Conservation (phyloP, 2,329 filamentous ascomycete species). For the Diaporthe citrichinensis region DNA sequence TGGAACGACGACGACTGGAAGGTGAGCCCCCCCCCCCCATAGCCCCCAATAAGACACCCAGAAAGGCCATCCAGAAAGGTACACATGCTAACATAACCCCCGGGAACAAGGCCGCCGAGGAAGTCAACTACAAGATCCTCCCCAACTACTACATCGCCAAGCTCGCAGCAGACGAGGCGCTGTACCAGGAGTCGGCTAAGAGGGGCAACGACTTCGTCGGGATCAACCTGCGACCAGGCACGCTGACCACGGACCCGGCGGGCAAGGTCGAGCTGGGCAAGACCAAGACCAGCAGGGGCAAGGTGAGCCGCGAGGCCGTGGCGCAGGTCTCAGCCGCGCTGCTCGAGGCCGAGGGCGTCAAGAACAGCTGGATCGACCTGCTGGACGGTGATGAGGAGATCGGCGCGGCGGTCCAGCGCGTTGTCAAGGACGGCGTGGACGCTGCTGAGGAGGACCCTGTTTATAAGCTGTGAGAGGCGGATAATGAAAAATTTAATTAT, state of each 20-base stretch:
- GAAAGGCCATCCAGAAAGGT: too few relatives aligned
- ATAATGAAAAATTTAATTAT: neutral
- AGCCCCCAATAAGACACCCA: too few relatives aligned
- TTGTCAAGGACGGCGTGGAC: conserved; percentile 65
- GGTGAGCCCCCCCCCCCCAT: too few relatives aligned
- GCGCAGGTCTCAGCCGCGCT: conserved; percentile 70
- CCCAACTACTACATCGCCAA: conserved; percentile 73
- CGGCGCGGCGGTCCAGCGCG: conserved; percentile 62
- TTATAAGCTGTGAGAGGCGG: conserved; percentile 40
- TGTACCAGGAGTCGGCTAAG: conserved; percentile 64
- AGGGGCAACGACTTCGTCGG: conserved; percentile 58
- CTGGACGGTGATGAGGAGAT: conserved; percentile 66
- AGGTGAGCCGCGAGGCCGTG: conserved; percentile 70
- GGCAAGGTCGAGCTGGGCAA: conserved; percentile 64
- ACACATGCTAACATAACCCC: neutral
- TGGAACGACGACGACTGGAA: conserved; percentile 66
- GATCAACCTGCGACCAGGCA: conserved; percentile 68
- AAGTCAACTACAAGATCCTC: conserved; percentile 59
- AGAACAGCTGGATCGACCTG: conserved; percentile 69
- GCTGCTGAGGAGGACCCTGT: conserved; percentile 66
- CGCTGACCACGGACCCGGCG: conserved; percentile 62
- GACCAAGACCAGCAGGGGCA: conserved; percentile 54
- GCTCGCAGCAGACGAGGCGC: conserved; percentile 69
- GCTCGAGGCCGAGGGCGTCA: conserved; percentile 63
- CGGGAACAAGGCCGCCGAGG: conserved; percentile 44